Evolutionary conservation across 2,329 filamentous ascomycete species (phyloP), one percentile per base, ranked within the genome.

Genomic region (Trichoderma pleuroti): DNA sequence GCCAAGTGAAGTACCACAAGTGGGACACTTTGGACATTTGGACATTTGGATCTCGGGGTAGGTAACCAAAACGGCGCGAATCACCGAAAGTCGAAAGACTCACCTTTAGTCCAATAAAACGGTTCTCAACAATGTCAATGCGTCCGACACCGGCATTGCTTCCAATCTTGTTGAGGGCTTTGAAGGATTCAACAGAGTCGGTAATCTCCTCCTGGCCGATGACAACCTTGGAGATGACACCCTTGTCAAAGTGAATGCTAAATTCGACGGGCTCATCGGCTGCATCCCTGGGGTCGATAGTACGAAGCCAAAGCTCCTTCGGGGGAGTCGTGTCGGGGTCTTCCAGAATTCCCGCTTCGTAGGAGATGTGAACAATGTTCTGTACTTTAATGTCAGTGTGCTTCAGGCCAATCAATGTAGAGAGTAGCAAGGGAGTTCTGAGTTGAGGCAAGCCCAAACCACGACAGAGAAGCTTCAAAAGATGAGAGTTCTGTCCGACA

Each of bases 291-390:
- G 39, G 39, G 18, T 42, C 39, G 16, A n/a, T 42, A 42, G 39
- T 42, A 42, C 39, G 39, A 42, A 42, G 39, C 39, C 39, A 42
- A 42, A 42, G 39, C 39, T 42, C 39, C 39, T 42, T 42, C 39
- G 39, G 39, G 39, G 39, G 39, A 10, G 39, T 42, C 39, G 39
- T 42, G 3, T 42, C 39, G 4, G 39, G 39, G 39, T 42, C 39
- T 42, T 42, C 39, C 39, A 42, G 39, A 42, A 42, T 42, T 42
- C 39, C 39, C 9, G 39, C 39, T 42, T 42, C 39, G 39, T 42
- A 42, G 39, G 39, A 42, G 2, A 42, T 42, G 39, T 76, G 74
- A 34, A 72, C 68, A 39, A 76, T 46, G 65, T 76, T 73, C 39
- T 67, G 8, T 39, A 28, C 5, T 26, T 26, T 60, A 7, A 39